Evolutionary conservation across 768 basidiomycete genomes (phyloP).

Genomic region (Hypsizygus marmoreus): DNA sequence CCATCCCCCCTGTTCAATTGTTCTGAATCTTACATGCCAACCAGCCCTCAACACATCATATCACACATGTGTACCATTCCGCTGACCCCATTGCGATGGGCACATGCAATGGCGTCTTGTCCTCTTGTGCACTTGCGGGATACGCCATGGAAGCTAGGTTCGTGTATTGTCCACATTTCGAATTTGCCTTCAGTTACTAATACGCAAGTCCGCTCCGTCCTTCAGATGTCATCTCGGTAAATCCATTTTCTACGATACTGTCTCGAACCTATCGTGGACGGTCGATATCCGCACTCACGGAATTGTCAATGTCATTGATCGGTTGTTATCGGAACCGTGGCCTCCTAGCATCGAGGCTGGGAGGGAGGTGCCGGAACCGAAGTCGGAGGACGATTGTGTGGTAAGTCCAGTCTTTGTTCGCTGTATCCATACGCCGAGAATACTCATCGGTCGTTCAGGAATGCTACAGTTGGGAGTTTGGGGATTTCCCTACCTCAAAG

Average conservation of each 20-base stretch:
- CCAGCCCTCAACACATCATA: constrained; percentile 72
- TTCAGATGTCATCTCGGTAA: constrained; percentile 82
- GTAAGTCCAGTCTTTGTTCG: constrained; percentile 40
- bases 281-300: constrained; percentile 82
- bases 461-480: constrained; percentile 74
- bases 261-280: constrained; percentile 80
- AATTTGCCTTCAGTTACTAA: too few species aligned
- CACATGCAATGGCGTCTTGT: constrained; percentile 78
- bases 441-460: constrained; percentile 42
- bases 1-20: not conserved
- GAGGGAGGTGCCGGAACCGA: constrained; percentile 60
- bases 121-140: constrained; percentile 83
- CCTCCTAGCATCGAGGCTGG: constrained; percentile 57
- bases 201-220: not conserved
- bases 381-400: constrained; percentile 66
- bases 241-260: constrained; percentile 90
- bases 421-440: not conserved
- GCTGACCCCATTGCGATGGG: constrained; percentile 96
- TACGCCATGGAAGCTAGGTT: constrained; percentile 84
- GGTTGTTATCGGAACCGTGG: constrained; percentile 74
- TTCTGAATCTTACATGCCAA: not conserved
- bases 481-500: constrained; percentile 30
- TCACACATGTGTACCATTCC: constrained; percentile 92
- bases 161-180: too few species aligned
- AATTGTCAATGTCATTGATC: constrained; percentile 79